Evolutionary conservation across 75 land plant species (phyloP).

Genomic region (Sequoiadendron giganteum): DNA sequence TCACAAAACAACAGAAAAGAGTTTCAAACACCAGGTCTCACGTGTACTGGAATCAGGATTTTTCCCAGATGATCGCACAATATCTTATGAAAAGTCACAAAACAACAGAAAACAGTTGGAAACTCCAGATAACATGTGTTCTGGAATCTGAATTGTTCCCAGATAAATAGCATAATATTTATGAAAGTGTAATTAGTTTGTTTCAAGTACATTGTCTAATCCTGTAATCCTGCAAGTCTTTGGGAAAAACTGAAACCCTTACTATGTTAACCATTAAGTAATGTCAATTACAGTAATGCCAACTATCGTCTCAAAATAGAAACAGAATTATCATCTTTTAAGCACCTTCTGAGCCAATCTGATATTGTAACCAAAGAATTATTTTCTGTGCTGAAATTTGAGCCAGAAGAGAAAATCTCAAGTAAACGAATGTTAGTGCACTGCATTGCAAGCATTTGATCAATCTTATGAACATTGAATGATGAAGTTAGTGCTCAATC

Average conservation of each 20-base stretch:
- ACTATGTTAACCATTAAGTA: too few relatives aligned
- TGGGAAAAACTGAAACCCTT: background rate
- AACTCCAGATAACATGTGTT: background rate
- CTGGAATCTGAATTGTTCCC: background rate
- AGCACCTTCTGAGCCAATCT: too few relatives aligned
- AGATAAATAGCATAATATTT: too few relatives aligned
- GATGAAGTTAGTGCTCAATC: background rate
- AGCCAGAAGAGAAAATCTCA: background rate
- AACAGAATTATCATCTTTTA: too few relatives aligned
- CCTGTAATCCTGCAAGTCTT: background rate
- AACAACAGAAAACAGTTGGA: background rate
- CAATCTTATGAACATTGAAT: background rate
- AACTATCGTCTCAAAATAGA: too few relatives aligned
- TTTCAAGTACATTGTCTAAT: too few relatives aligned
- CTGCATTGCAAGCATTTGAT: background rate
- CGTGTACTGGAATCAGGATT: background rate
- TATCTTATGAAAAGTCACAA: background rate
- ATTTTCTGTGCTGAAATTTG: background rate
- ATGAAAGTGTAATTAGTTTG: background rate
- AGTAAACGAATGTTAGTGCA: background rate
- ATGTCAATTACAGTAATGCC: background rate
- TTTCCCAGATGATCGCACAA: background rate
- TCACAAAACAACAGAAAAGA: too few relatives aligned
- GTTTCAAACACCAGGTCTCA: background rate
- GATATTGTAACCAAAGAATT: background rate